phyloP scores from a whole-genome alignment of 1,284 basidiomycete genomes.

The Coniferiporia weirii region DNA sequence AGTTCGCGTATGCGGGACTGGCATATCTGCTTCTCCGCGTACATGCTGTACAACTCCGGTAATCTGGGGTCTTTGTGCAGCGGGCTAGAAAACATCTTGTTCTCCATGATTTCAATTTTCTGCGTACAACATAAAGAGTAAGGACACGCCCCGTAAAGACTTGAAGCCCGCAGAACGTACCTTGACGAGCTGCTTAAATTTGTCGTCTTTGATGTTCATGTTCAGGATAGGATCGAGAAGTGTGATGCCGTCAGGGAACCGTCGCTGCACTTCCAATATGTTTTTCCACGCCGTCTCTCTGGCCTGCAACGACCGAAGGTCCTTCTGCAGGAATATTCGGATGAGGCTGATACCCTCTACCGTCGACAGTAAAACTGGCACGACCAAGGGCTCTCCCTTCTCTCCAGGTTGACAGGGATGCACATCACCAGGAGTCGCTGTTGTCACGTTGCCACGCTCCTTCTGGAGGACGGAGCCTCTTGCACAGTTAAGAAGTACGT shows the following conservation, averaged over 20 bases:
- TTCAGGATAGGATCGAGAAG: constrained; percentile 91
- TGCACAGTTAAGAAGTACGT: constrained; percentile 87
- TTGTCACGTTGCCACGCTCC: constrained; percentile 45
- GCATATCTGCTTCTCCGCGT: constrained; percentile 71
- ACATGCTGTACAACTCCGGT: constrained; percentile 76
- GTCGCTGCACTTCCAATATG: constrained; percentile 82
- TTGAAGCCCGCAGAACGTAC: constrained; percentile 36
- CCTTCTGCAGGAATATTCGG: constrained; percentile 86
- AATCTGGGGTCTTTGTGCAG: constrained; percentile 74
- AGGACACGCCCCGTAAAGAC: not conserved
- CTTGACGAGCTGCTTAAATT: constrained; percentile 83
- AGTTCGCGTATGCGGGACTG: constrained; percentile 69
- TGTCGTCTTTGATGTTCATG: constrained; percentile 95
- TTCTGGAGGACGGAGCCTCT: constrained; percentile 60
- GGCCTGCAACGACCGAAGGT: constrained; percentile 71
- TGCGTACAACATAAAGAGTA: constrained; percentile 27
- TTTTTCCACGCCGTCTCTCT: constrained; percentile 88
- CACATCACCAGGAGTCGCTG: constrained; percentile 60
- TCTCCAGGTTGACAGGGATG: constrained; percentile 66
- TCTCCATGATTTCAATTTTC: constrained; percentile 89
- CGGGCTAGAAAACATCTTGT: constrained; percentile 70
- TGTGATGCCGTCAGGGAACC: constrained; percentile 85
- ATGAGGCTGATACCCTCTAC: constrained; percentile 85
- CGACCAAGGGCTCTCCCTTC: constrained; percentile 80
- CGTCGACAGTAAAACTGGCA: constrained; percentile 87